A percentile compares a stretch with the other conserved stretches of the same genome.
These are phyloP conservation scores for Helminthosporium solani DNA, from an alignment of 2,329 filamentous ascomycete genomes.

Conservation along the genomic window DNA sequence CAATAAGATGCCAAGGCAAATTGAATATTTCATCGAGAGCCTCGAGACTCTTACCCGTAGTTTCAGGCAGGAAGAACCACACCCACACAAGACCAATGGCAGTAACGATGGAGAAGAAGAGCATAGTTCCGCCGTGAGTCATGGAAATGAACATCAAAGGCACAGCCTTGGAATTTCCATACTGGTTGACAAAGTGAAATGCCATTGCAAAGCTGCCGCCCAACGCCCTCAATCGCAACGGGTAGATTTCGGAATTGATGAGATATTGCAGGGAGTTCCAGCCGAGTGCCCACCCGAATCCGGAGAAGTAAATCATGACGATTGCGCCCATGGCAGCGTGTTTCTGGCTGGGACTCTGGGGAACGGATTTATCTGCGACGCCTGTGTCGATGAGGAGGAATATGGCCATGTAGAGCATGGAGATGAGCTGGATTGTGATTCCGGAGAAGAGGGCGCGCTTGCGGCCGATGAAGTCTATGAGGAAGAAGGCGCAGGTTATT, in stretches of 20 bases:
- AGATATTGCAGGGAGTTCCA: constrained; percentile 81
- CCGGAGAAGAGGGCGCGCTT: constrained; percentile 58
- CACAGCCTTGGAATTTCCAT: constrained; percentile 71
- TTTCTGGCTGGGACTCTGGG: constrained; percentile 52
- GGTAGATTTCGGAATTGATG: constrained; percentile 75
- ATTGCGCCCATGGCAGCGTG: constrained; percentile 63
- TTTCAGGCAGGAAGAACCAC: constrained; percentile 72
- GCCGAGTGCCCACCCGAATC: constrained; percentile 43
- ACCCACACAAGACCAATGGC: constrained; percentile 68
- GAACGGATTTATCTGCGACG: constrained; percentile 51
- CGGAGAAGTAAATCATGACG: constrained; percentile 63
- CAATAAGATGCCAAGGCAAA: constrained; percentile 74
- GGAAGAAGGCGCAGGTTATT: constrained; percentile 70
- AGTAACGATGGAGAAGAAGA: constrained; percentile 71
- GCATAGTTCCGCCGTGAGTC: constrained; percentile 68
- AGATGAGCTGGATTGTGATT: constrained; percentile 50
- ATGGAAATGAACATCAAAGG: constrained; percentile 70
- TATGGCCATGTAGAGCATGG: constrained; percentile 58
- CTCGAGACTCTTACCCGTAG: constrained; percentile 63
- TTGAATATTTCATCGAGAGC: constrained; percentile 72
- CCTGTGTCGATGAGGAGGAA: constrained; percentile 61
- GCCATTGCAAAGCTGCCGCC: constrained; percentile 74
- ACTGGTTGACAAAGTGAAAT: constrained; percentile 77
- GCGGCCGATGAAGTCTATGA: constrained; percentile 76
- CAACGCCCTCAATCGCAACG: constrained; percentile 69